Base-by-base conservation (phyloP, 305 asterid genomes). In the Fraxinus albicans region DNA sequence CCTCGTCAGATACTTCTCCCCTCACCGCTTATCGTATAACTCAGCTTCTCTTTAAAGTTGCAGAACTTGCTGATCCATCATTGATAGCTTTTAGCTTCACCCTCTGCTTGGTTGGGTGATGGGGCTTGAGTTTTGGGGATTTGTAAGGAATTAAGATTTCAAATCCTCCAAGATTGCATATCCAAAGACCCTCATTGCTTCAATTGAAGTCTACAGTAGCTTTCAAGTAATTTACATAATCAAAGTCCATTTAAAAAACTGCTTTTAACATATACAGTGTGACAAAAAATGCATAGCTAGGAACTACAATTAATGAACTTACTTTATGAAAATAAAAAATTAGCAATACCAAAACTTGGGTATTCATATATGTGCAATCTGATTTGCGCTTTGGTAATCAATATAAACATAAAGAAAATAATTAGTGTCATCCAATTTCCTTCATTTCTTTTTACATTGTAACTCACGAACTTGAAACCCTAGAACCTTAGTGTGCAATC, bases 1-100 rank as follows among this genome's bases (percentile, higher is more conserved):
- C 98, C 89, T 91, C 98, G 44, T 95, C 99, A 47, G 97, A 87
- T 78, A 94, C 86, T 80, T 95, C 98, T 81, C 99, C 97, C 67
- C 89, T 92, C 74, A 89, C 89, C 78, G 90, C 87, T 94, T 95
- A 79, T 92, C 88, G 55, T 94, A 95, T 83, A 95, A 44, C 83
- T 85, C 94, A 8, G 10, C 10, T 36, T 35, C 86, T 90, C 93
- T 95, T 98, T 78, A 94, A 86, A 80, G 97, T 97, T 17, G 94
- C 96, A 87, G 91, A 93, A 90, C 98, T 92, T 73, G 94, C 92
- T 76, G 98, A 83, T 73, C 98, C 98, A 53, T 94, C 99, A 65
- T 88, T 89, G 36, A 90, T 90, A 77, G 99, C 97, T 90, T 96
- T 96, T 47, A 94, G 86, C 92, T 93, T 10, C 50, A 2, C 12